These are phyloP conservation scores for Pseudogymnoascus sp. DNA, from an alignment of 2,329 filamentous ascomycete genomes.

Conservation along the genomic window DNA sequence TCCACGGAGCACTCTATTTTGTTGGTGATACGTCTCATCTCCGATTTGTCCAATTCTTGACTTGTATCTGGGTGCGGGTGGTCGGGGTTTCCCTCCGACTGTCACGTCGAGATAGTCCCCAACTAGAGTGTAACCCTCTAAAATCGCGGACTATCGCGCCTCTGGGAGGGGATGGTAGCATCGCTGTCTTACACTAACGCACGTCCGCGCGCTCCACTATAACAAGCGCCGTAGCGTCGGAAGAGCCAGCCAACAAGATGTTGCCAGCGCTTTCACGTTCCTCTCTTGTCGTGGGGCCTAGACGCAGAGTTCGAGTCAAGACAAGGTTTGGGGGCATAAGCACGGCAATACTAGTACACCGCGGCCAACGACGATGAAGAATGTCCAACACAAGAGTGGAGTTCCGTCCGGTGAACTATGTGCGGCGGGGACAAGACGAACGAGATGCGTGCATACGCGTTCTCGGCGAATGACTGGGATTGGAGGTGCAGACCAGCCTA, in stretches of 20 bases:
- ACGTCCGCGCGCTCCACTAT: constrained; percentile 4
- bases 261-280: not conserved
- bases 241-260: not conserved
- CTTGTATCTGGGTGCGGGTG: not conserved
- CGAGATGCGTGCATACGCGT: not conserved
- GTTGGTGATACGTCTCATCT: constrained; percentile 5
- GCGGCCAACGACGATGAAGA: not conserved
- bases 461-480: not conserved
- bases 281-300: not conserved
- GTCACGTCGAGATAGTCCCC: not conserved
- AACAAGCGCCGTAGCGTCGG: constrained; percentile 6
- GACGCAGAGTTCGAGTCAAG: not conserved
- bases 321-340: constrained; percentile 9
- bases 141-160: not conserved
- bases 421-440: not conserved
- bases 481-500: not conserved
- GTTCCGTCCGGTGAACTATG: not conserved
- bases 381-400: not conserved
- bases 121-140: not conserved
- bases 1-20: not conserved
- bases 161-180: not conserved
- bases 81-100: not conserved
- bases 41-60: not conserved
- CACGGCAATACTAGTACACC: not conserved
- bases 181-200: not conserved